Evolutionary conservation across 176 grass and related monocot species (phyloP).

Genomic region (Cenchrus fungigraminus): DNA sequence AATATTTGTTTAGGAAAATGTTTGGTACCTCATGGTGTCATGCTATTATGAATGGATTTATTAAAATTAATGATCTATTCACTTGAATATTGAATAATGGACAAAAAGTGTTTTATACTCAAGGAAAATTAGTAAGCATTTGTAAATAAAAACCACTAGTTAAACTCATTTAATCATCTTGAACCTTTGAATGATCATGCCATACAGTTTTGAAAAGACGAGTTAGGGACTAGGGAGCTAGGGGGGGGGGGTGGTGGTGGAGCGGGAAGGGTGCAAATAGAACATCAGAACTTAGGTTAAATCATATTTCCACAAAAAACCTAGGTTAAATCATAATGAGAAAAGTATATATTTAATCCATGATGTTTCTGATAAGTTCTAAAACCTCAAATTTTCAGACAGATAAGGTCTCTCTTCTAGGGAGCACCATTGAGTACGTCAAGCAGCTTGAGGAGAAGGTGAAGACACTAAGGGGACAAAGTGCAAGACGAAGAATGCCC

Average conservation of each 20-base stretch:
- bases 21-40: background rate
- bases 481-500: background rate
- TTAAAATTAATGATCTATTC: background rate
- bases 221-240: background rate
- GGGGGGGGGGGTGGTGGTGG: background rate
- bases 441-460: slow-evolving; percentile 65
- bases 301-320: background rate
- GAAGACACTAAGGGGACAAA: slow-evolving; percentile 53
- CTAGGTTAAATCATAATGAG: background rate
- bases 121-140: background rate
- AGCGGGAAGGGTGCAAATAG: too few relatives aligned
- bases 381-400: slow-evolving; percentile 35
- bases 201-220: background rate
- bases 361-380: background rate
- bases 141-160: background rate
- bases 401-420: slow-evolving; percentile 73
- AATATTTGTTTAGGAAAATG: background rate
- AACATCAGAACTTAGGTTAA: too few relatives aligned
- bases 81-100: background rate
- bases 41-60: background rate
- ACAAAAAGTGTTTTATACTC: background rate
- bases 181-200: background rate
- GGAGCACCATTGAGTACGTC: slow-evolving; percentile 57
- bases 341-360: background rate
- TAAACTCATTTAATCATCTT: background rate